Evolutionary conservation across 495 filamentous ascomycete genomes (phyloP).

Genomic region (Aspergillus mulundensis): DNA sequence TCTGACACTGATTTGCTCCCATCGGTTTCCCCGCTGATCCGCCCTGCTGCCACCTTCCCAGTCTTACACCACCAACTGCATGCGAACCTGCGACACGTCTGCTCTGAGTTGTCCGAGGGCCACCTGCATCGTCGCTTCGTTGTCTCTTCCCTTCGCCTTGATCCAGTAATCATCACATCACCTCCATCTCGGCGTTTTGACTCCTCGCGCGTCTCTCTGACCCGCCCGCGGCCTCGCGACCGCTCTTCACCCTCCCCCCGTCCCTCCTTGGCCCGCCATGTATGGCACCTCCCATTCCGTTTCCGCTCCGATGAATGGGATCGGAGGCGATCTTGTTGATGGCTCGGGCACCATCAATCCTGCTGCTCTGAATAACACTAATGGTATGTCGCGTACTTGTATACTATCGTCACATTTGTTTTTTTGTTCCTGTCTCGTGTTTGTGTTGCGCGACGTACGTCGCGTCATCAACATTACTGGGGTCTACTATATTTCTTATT

Average conservation of each 20-base stretch:
- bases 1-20: slow-evolving; percentile 23
- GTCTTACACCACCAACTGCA: slow-evolving; percentile 19
- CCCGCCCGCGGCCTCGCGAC: slow-evolving; percentile 33
- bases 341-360: slow-evolving; percentile 78
- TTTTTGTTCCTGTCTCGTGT: background rate
- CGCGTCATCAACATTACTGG: background rate
- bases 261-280: slow-evolving; percentile 46
- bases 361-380: slow-evolving; percentile 58
- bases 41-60: slow-evolving; percentile 23
- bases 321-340: slow-evolving; percentile 62
- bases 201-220: slow-evolving; percentile 28
- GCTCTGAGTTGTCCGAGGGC: slow-evolving; percentile 20
- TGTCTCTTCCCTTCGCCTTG: slow-evolving; percentile 23
- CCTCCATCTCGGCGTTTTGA: slow-evolving; percentile 17
- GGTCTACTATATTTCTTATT: slow-evolving; percentile 8
- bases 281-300: slow-evolving; percentile 52
- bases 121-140: slow-evolving; percentile 20
- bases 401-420: background rate
- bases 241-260: slow-evolving; percentile 28
- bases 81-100: slow-evolving; percentile 22
- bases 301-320: slow-evolving; percentile 55
- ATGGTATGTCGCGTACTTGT: slow-evolving; percentile 44
- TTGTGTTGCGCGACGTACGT: background rate
- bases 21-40: slow-evolving; percentile 24
- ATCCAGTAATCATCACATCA: slow-evolving; percentile 20